These are phyloP conservation scores for Rhizopogon rudus DNA, from an alignment of 768 basidiomycete genomes.

Conservation along the genomic window DNA sequence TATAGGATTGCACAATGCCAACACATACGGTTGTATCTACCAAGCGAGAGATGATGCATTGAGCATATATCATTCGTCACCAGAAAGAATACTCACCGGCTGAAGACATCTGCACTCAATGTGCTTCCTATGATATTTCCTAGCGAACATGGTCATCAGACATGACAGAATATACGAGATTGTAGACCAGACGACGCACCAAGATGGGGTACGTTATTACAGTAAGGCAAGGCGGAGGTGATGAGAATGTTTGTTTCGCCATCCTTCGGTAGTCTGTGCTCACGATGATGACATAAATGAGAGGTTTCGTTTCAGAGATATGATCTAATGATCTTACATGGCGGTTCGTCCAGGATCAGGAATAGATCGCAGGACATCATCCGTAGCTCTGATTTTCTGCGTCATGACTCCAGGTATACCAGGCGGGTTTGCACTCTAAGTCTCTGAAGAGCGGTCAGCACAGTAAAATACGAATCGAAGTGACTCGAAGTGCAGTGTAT, in stretches of 20 bases:
- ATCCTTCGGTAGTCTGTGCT: constrained; percentile 62
- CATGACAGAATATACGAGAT: constrained; percentile 1
- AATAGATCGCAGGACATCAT: constrained; percentile 45
- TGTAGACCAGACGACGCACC: constrained; percentile 41
- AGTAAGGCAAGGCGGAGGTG: constrained; percentile 93
- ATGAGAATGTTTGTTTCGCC: constrained; percentile 88
- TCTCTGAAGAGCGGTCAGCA: too few relatives aligned
- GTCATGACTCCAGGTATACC: constrained; percentile 30
- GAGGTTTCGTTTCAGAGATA: not conserved
- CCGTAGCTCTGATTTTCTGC: constrained; percentile 48
- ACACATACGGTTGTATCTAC: constrained; percentile 58
- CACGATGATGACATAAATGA: not conserved
- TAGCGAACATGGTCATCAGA: constrained; percentile 10
- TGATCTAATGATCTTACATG: constrained; percentile 31
- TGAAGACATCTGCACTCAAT: constrained; percentile 95
- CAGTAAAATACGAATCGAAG: too few relatives aligned
- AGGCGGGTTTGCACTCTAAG: too few relatives aligned
- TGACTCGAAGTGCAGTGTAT: too few relatives aligned
- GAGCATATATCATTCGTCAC: not conserved
- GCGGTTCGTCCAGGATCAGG: constrained; percentile 47
- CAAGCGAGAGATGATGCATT: not conserved
- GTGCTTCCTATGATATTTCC: constrained; percentile 95
- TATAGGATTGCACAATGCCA: constrained; percentile 17
- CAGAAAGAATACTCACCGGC: constrained; percentile 55
- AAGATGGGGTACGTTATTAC: constrained; percentile 96